Evolutionary conservation across 1,139 yeast genomes (phyloP).

Genomic region (Zygoascus hellenicus): DNA sequence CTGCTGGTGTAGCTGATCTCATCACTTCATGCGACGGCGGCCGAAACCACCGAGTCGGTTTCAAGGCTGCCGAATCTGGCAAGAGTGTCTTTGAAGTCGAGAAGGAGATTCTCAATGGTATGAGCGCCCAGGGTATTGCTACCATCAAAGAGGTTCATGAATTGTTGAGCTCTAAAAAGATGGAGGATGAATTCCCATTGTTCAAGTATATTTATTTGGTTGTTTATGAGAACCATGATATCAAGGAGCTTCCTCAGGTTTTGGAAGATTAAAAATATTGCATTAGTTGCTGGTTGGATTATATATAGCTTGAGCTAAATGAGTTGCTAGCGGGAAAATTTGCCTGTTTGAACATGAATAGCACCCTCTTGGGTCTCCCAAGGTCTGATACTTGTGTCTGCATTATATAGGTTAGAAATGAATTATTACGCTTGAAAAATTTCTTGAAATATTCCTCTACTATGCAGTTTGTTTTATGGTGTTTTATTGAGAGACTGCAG

Average conservation of each 20-base stretch:
- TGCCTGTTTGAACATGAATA: no score
- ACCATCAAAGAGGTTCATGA: conserved; percentile 89
- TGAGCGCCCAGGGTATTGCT: conserved; percentile 88
- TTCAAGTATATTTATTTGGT: conserved; percentile 81
- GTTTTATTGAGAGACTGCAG: no score
- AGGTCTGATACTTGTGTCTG: no score
- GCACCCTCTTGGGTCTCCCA: no score
- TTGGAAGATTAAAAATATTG: conserved; percentile 21
- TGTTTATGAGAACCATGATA: conserved; percentile 60
- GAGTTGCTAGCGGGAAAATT: no score
- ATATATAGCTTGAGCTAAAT: no score
- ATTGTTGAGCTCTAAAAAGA: conserved; percentile 56
- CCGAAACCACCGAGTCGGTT: conserved; percentile 86
- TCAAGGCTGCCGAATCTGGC: conserved; percentile 52
- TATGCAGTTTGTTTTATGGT: no score
- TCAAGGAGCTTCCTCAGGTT: conserved; percentile 30
- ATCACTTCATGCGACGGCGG: conserved; percentile 97
- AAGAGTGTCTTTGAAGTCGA: conserved; percentile 76
- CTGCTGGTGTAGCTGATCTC: conserved; percentile 95
- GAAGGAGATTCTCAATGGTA: conserved; percentile 78
- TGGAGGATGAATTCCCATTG: conserved; percentile 73
- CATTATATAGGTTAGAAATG: no score
- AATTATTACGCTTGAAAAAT: no score
- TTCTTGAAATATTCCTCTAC: no score
- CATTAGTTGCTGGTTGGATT: no score